Conservation (phyloP, 1,284 basidiomycete genomes). For the Wallemia hederae region DNA sequence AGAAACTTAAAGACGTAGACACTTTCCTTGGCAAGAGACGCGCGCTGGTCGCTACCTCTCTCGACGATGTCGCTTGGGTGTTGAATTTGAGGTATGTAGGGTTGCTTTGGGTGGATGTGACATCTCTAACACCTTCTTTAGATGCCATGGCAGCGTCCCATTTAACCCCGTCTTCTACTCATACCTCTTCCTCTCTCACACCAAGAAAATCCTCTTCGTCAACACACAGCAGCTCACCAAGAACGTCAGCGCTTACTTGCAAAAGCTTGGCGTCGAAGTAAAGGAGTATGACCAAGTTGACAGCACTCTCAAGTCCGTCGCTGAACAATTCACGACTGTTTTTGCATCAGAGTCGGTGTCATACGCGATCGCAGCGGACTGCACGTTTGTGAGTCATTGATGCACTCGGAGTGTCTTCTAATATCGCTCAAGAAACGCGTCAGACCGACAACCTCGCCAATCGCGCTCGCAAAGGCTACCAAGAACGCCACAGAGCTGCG, state of each 20-base stretch:
- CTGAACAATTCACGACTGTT: constrained; percentile 23
- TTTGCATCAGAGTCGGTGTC: constrained; percentile 4
- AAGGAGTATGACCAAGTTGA: constrained; percentile 29
- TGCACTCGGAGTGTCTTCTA: not conserved
- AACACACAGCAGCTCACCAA: constrained; percentile 32
- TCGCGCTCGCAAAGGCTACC: constrained; percentile 58
- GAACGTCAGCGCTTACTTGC: constrained; percentile 28
- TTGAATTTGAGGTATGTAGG: constrained; percentile 34
- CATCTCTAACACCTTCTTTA: constrained; percentile 32
- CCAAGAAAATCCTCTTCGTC: constrained; percentile 42
- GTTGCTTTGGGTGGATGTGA: constrained; percentile 45
- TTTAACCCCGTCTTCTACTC: constrained; percentile 56
- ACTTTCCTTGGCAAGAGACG: constrained; percentile 22
- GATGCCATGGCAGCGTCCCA: not conserved
- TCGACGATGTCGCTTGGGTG: constrained; percentile 70
- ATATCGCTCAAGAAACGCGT: constrained; percentile 1
- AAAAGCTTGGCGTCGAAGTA: constrained; percentile 29
- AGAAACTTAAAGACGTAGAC: not conserved
- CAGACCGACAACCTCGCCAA: constrained; percentile 23
- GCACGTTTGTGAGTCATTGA: not conserved
- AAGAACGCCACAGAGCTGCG: constrained; percentile 66
- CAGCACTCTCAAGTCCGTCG: not conserved
- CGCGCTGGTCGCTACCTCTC: constrained; percentile 14
- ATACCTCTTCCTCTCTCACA: constrained; percentile 47
- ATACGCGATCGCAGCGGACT: constrained; percentile 3